These are phyloP conservation scores for Oehlia diaphana DNA, from an alignment of 192 early-diverging fungal species.

Conservation along the genomic window DNA sequence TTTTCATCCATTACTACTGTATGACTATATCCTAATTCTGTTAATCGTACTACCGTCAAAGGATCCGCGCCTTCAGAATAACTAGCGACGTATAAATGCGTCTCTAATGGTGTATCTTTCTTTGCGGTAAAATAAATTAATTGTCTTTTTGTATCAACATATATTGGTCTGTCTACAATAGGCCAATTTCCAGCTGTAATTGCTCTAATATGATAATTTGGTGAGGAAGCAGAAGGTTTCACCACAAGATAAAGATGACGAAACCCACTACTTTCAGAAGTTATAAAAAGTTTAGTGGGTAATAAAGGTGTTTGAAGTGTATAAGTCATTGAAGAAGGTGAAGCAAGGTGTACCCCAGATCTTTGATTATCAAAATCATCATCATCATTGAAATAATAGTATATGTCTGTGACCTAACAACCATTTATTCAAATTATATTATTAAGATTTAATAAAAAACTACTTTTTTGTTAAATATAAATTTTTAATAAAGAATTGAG, in stretches of 20 bases:
- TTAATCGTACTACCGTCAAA: constrained; percentile 35
- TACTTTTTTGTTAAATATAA: neutral
- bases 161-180: constrained; percentile 57
- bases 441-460: neutral
- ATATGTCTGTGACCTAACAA: constrained; percentile 38
- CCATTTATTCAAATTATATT: neutral
- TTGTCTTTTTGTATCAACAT: constrained; percentile 48
- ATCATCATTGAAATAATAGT: constrained; percentile 33
- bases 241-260: constrained; percentile 59
- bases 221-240: constrained; percentile 29
- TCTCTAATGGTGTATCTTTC: constrained; percentile 55
- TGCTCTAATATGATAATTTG: constrained; percentile 31
- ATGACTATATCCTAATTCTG: constrained; percentile 53
- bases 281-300: constrained; percentile 47
- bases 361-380: neutral
- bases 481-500: neutral
- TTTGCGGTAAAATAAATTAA: constrained; percentile 66
- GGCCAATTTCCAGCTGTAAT: constrained; percentile 62
- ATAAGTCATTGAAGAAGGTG: neutral
- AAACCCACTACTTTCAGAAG: constrained; percentile 60
- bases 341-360: neutral
- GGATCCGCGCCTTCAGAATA: constrained; percentile 31
- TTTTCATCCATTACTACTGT: constrained; percentile 40
- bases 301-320: neutral
- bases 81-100: constrained; percentile 60